Conservation (phyloP, 1,284 basidiomycete genomes). For the Naganishia cerealis region DNA sequence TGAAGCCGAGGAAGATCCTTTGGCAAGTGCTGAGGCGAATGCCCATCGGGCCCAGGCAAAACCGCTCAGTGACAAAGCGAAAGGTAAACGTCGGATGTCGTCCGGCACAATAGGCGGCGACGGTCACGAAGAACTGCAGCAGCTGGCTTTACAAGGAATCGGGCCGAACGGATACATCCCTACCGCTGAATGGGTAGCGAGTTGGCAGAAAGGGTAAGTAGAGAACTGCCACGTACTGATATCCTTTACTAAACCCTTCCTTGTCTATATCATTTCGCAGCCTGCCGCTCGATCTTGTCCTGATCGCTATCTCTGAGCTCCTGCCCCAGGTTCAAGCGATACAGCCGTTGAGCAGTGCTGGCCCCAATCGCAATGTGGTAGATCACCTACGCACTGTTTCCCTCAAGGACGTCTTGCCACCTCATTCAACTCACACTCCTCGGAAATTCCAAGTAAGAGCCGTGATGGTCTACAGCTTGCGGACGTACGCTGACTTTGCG, state of each 20-base stretch:
- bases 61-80: slow-evolving; percentile 60
- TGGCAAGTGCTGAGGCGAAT: slow-evolving; percentile 31
- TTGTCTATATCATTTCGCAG: slow-evolving; percentile 33
- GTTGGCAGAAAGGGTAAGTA: slow-evolving; percentile 55
- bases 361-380: slow-evolving; percentile 59
- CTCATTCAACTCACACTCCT: slow-evolving; percentile 64
- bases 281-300: slow-evolving; percentile 74
- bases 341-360: slow-evolving; percentile 59
- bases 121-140: slow-evolving; percentile 59
- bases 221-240: not conserved
- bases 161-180: slow-evolving; percentile 86
- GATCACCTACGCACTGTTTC: slow-evolving; percentile 62
- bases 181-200: slow-evolving; percentile 84
- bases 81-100: slow-evolving; percentile 74
- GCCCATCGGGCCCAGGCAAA: slow-evolving; percentile 17
- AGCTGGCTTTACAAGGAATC: slow-evolving; percentile 65
- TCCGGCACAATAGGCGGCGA: slow-evolving; percentile 17
- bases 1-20: slow-evolving; percentile 37
- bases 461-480: not conserved
- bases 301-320: slow-evolving; percentile 80
- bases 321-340: slow-evolving; percentile 80
- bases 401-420: slow-evolving; percentile 73
- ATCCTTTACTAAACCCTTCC: not conserved
- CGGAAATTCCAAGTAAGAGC: slow-evolving; percentile 68
- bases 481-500: not conserved